Evolutionary conservation across 1,139 yeast genomes (phyloP).

Genomic region (Magnusiomyces tetraspermus): DNA sequence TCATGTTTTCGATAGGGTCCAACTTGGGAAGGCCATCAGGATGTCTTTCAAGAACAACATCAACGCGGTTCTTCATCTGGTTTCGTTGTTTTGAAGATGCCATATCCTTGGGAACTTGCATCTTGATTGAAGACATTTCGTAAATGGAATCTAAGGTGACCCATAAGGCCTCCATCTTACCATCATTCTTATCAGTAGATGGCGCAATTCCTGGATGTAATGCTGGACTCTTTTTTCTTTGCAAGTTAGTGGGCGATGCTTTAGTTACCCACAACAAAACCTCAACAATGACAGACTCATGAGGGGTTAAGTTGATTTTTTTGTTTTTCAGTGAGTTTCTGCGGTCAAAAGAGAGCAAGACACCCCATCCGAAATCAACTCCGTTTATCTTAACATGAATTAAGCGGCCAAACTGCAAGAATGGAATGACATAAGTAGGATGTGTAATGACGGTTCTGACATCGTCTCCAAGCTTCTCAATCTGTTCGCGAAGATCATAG

Average conservation of each 20-base stretch:
- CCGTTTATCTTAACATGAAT: constrained; percentile 50
- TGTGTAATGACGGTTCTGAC: constrained; percentile 79
- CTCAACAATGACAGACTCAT: constrained; percentile 79
- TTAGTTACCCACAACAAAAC: constrained; percentile 59
- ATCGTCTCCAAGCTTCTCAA: constrained; percentile 64
- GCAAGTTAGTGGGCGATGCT: constrained; percentile 46
- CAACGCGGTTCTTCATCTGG: constrained; percentile 65
- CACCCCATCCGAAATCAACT: constrained; percentile 87
- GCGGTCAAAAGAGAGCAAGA: constrained; percentile 67
- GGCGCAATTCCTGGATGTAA: constrained; percentile 88
- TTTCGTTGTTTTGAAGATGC: constrained; percentile 61
- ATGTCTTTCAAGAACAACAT: constrained; percentile 70
- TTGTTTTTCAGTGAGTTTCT: constrained; percentile 35
- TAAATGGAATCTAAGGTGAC: constrained; percentile 70
- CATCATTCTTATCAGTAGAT: constrained; percentile 52
- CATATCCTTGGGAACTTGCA: constrained; percentile 73
- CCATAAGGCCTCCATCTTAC: constrained; percentile 73
- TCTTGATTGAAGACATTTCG: constrained; percentile 67
- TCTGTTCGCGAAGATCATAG: constrained; percentile 67
- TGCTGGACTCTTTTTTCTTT: constrained; percentile 47
- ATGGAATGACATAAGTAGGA: constrained; percentile 77
- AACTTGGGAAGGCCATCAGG: constrained; percentile 83
- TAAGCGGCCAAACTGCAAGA: constrained; percentile 82
- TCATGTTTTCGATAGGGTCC: constrained; percentile 90
- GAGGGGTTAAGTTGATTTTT: constrained; percentile 48